Evolutionary conservation across 2,329 filamentous ascomycete genomes (phyloP).

Genomic region (Neospermospora avenae): DNA sequence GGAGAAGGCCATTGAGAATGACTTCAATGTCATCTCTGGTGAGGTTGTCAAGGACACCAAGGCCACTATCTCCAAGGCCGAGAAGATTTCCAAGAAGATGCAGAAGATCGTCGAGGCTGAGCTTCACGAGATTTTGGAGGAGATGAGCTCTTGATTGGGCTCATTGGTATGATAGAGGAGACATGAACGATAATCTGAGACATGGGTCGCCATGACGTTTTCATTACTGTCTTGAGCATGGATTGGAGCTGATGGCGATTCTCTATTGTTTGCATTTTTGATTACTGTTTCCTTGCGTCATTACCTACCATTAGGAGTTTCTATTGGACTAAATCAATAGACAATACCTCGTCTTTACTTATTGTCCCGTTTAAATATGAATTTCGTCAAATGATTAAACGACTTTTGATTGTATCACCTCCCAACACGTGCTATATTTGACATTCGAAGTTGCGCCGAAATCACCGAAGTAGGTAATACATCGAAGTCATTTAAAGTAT

Average conservation of each 20-base stretch:
- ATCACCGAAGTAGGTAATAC: too few relatives aligned
- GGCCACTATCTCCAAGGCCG: conserved; percentile 52
- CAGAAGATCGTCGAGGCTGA: conserved; percentile 60
- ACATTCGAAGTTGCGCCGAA: too few relatives aligned
- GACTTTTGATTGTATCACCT: too few relatives aligned
- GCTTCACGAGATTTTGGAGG: conserved; percentile 56
- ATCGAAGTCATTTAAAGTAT: too few relatives aligned
- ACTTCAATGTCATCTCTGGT: conserved; percentile 53
- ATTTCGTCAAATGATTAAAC: too few relatives aligned
- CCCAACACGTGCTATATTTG: too few relatives aligned
- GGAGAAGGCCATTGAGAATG: conserved; percentile 56
- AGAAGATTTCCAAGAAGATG: conserved; percentile 62
- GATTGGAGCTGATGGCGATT: conserved; percentile 30
- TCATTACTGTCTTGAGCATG: conserved; percentile 31
- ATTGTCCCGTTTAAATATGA: background rate
- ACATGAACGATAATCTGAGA: conserved; percentile 23
- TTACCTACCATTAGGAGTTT: background rate
- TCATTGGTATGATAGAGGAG: conserved; percentile 12
- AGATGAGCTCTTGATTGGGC: conserved; percentile 36
- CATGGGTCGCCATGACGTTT: conserved; percentile 14
- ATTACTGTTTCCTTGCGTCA: conserved; percentile 32
- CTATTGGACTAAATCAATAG: conserved; percentile 14
- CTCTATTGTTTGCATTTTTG: conserved; percentile 32
- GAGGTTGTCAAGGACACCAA: conserved; percentile 54
- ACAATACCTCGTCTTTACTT: conserved; percentile 14